Evolutionary conservation across 2,329 filamentous ascomycete species (phyloP).

Genomic region (Mycocentrospora acerina): DNA sequence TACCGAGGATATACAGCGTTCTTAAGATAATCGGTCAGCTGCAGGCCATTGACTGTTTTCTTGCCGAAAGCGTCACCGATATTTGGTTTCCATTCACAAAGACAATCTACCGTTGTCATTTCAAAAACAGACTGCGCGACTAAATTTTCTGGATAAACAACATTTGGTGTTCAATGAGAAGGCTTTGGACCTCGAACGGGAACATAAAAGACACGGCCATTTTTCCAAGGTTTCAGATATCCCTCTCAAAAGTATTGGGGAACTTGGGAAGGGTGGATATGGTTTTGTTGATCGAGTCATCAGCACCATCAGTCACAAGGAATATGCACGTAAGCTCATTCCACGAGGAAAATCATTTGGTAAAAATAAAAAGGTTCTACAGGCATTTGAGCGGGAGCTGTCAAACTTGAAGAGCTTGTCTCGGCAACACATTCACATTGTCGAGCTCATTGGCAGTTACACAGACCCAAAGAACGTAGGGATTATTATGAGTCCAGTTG

Average conservation of each 20-base stretch:
- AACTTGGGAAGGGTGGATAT: conserved; percentile 5
- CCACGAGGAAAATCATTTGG: conserved; percentile 1
- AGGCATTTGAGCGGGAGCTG: conserved; percentile 6
- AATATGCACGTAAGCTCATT: conserved; percentile 6
- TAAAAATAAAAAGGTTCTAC: conserved; percentile 6
- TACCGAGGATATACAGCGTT: conserved; percentile 18
- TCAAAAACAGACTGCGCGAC: conserved; percentile 1
- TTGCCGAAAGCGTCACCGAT: conserved; percentile 10
- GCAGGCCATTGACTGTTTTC: conserved; percentile 9
- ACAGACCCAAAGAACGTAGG: conserved; percentile 33
- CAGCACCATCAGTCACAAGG: conserved; percentile 1
- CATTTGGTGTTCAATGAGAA: conserved; percentile 11
- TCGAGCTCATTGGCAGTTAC: conserved; percentile 22
- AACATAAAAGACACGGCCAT: too few relatives aligned
- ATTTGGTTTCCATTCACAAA: conserved; percentile 13
- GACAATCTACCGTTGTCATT: conserved; percentile 3
- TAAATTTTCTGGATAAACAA: conserved; percentile 14
- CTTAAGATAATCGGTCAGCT: conserved; percentile 13
- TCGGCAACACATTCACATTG: conserved; percentile 8
- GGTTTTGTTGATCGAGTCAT: conserved; percentile 8
- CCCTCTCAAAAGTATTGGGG: conserved; percentile 7
- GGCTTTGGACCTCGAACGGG: too few relatives aligned
- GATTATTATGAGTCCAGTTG: conserved; percentile 33
- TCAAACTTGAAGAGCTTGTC: conserved; percentile 7
- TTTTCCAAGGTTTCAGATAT: conserved; percentile 4